Conservation (phyloP, 1,284 basidiomycete genomes). For the Nidula niveotomentosa region DNA sequence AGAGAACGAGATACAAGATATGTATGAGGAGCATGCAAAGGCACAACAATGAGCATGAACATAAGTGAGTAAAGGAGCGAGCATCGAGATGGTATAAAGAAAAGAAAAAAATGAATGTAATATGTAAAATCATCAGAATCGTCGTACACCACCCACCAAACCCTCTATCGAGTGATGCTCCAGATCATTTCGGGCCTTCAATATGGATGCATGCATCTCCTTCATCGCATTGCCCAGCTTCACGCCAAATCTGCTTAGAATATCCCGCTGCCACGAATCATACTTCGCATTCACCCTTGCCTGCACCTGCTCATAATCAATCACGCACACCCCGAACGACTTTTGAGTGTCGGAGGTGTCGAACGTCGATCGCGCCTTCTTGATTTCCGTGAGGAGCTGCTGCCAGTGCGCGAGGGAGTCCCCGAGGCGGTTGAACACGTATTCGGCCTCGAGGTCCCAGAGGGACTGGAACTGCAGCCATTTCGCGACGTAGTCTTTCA, state of each 20-base stretch:
- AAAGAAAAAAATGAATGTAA: background rate
- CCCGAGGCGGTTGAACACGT: constrained; percentile 92
- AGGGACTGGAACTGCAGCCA: constrained; percentile 99
- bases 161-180: constrained; percentile 82
- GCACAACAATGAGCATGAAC: background rate
- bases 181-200: constrained; percentile 92
- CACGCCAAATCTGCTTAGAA: constrained; percentile 87
- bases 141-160: constrained; percentile 34
- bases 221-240: constrained; percentile 95
- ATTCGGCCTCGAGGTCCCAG: constrained; percentile 98
- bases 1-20: background rate
- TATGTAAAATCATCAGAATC: constrained; percentile 23
- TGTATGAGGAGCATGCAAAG: background rate
- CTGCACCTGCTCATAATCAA: constrained; percentile 98
- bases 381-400: constrained; percentile 93
- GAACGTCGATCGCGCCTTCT: constrained; percentile 93
- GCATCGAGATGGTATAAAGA: background rate
- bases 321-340: constrained; percentile 89
- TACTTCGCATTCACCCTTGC: constrained; percentile 98
- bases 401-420: constrained; percentile 95
- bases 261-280: constrained; percentile 96
- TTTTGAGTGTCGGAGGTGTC: constrained; percentile 95
- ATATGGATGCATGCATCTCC: constrained; percentile 91
- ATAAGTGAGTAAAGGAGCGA: background rate
- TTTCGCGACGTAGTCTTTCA: constrained; percentile 91